phyloP scores from a whole-genome alignment of 345 rosid species.

The Luvunga scandens region DNA sequence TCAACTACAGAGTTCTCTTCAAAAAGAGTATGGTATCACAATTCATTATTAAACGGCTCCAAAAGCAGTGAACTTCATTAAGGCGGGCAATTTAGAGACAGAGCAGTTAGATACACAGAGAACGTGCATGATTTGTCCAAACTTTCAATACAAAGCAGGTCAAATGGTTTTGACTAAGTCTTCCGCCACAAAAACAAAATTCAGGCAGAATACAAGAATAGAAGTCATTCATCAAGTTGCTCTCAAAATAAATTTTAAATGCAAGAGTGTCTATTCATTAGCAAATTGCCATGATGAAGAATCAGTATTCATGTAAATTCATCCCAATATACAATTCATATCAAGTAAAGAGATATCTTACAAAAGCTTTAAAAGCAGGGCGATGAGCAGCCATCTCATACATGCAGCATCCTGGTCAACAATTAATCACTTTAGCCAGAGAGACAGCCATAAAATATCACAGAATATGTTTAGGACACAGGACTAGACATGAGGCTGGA shows the following conservation, averaged over 20 bases:
- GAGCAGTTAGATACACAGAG: background rate
- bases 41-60: background rate
- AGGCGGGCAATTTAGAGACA: background rate
- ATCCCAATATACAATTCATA: background rate
- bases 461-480: background rate
- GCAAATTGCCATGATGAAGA: background rate
- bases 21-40: background rate
- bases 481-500: background rate
- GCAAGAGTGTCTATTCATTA: background rate
- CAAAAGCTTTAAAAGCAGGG: conserved; percentile 98
- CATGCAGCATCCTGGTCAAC: conserved; percentile 85
- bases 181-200: conserved; percentile 3
- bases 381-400: conserved; percentile 99
- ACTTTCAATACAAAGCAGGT: conserved; percentile 1
- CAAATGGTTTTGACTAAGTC: background rate
- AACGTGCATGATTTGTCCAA: background rate
- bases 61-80: background rate
- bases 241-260: background rate
- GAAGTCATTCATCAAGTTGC: background rate
- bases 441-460: background rate
- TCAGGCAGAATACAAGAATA: background rate
- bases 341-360: conserved; percentile 41
- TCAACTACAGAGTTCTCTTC: conserved; percentile 1
- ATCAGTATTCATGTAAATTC: background rate
- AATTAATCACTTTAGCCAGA: conserved; percentile 25